phyloP scores from a whole-genome alignment of 148 eudicot species.

The Chenopodium berlandieri region DNA sequence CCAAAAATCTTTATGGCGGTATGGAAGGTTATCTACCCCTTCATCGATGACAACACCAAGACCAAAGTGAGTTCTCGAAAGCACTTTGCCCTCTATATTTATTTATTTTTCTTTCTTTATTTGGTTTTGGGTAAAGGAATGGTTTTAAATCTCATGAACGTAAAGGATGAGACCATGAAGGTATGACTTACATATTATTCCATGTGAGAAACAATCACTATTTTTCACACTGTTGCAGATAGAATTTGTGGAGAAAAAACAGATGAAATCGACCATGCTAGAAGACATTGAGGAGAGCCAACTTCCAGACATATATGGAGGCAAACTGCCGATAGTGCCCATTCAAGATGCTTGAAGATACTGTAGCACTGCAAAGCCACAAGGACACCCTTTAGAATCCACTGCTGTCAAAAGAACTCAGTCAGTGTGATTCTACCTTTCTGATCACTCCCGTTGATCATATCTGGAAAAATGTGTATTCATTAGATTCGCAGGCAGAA shows the following conservation, averaged over 20 bases:
- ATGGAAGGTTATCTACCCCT: conserved; percentile 83
- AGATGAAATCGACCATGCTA: conserved; percentile 54
- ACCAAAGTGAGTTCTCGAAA: conserved; percentile 48
- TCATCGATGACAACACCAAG: conserved; percentile 74
- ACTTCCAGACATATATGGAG: conserved; percentile 86
- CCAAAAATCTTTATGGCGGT: conserved; percentile 66
- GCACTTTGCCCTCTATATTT: not conserved
- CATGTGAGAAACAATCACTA: not conserved
- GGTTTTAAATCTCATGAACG: not conserved
- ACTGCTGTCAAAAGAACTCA: not conserved
- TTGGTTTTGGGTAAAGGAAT: not conserved
- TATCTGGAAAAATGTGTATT: not conserved
- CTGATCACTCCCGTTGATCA: not conserved
- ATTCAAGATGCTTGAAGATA: conserved; percentile 41
- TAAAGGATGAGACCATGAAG: not conserved
- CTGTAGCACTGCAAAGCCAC: no score
- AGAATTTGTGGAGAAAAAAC: conserved; percentile 63
- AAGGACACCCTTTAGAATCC: not conserved
- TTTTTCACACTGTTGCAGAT: conserved; percentile 41
- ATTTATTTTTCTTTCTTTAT: not conserved
- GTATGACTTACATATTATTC: not conserved
- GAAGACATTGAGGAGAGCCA: conserved; percentile 85
- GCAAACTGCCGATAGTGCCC: conserved; percentile 61
- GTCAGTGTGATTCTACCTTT: not conserved
- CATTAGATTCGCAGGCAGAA: not conserved